Evolutionary conservation across 2,329 filamentous ascomycete genomes (phyloP).

Genomic region (Cercospora brassicicola): DNA sequence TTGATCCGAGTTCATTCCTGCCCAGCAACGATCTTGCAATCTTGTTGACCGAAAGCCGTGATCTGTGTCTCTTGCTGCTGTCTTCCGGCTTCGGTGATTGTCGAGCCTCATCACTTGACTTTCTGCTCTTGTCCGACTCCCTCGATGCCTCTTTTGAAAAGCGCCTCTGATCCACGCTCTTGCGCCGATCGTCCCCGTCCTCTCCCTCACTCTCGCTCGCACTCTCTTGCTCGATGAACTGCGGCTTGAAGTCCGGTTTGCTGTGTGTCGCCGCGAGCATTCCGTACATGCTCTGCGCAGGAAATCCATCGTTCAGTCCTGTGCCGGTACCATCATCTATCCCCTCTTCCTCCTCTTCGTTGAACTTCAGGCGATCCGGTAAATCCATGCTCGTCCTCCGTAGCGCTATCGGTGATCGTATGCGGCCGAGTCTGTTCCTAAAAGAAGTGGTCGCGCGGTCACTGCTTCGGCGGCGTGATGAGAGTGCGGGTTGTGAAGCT

Average conservation of each 20-base stretch:
- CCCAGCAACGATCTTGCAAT: conserved; percentile 60
- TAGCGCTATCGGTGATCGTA: conserved; percentile 4
- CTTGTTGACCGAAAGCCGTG: conserved; percentile 63
- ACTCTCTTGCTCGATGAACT: conserved; percentile 63
- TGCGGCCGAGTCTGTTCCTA: conserved; percentile 6
- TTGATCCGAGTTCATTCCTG: conserved; percentile 48
- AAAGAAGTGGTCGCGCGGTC: neutral
- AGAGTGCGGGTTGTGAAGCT: conserved; percentile 12
- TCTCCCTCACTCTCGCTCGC: conserved; percentile 64
- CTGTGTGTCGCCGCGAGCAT: conserved; percentile 87
- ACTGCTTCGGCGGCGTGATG: conserved; percentile 8
- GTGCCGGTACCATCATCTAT: conserved; percentile 25
- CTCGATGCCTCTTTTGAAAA: conserved; percentile 7
- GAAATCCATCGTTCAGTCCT: conserved; percentile 52
- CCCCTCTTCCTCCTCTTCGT: conserved; percentile 23
- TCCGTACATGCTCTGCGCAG: conserved; percentile 93
- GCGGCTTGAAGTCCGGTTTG: conserved; percentile 70
- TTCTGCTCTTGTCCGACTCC: conserved; percentile 3
- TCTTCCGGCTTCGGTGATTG: conserved; percentile 9
- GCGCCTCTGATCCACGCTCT: conserved; percentile 14
- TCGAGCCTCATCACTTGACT: conserved; percentile 2
- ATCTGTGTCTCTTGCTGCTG: conserved; percentile 47
- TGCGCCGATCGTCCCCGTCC: conserved; percentile 21
- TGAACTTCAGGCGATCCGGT: conserved; percentile 24
- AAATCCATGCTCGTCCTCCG: conserved; percentile 20